Percentiles rank a stretch among this genome's conserved stretches.
phyloP scores from a whole-genome alignment of 2,329 filamentous ascomycete species.

The Sphaerulina populicola region DNA sequence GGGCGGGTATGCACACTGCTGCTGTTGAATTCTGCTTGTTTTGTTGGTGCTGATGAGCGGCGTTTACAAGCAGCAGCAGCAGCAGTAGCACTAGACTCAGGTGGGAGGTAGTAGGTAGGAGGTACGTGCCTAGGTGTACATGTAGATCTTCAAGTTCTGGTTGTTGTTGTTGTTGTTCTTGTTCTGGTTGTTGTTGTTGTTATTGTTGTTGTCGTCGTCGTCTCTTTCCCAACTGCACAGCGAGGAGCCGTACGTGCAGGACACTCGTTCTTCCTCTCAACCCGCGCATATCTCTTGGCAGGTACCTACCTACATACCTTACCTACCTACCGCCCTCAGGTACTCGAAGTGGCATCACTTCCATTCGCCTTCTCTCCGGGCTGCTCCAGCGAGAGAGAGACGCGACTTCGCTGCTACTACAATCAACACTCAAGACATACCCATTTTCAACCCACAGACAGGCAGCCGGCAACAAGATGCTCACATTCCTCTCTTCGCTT shows the following conservation, averaged over 20 bases:
- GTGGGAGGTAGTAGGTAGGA: too few relatives aligned
- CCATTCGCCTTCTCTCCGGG: too few relatives aligned
- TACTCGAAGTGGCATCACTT: too few relatives aligned
- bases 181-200: background rate
- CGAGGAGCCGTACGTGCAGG: background rate
- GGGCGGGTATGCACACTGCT: background rate
- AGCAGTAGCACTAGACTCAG: background rate
- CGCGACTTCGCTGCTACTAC: too few relatives aligned
- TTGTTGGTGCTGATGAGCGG: background rate
- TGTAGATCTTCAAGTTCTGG: background rate
- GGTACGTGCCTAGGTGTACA: too few relatives aligned
- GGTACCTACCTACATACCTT: too few relatives aligned
- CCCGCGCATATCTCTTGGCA: background rate
- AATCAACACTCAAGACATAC: background rate
- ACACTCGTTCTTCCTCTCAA: background rate
- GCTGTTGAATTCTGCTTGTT: background rate
- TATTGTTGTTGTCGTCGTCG: background rate
- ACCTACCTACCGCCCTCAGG: too few relatives aligned
- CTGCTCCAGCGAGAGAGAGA: too few relatives aligned
- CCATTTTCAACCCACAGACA: background rate
- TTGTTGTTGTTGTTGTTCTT: background rate
- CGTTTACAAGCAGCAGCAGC: background rate
- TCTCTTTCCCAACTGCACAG: background rate
- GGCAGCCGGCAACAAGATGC: background rate
- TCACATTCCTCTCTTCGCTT: constrained; percentile 11